These are phyloP conservation scores for Leccinum disarticulatum DNA, from an alignment of 768 basidiomycete genomes.

Conservation along the genomic window DNA sequence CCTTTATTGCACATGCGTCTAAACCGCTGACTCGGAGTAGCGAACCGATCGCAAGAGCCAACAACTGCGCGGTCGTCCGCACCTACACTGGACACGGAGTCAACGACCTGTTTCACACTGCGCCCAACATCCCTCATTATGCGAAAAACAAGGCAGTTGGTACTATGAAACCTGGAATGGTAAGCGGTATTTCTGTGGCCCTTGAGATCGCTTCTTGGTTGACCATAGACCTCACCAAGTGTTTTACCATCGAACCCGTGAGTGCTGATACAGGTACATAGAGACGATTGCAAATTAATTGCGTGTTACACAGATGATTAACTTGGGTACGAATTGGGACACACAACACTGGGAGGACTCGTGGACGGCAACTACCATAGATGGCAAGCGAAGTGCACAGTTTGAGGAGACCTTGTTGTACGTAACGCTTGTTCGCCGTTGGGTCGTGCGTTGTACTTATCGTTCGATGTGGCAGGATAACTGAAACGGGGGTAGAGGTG, in stretches of 20 bases:
- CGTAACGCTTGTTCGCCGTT: conserved; percentile 34
- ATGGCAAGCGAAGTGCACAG: conserved; percentile 91
- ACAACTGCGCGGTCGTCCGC: conserved; percentile 87
- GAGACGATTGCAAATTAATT: conserved; percentile 3
- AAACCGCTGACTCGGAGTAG: conserved; percentile 37
- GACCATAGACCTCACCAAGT: conserved; percentile 32
- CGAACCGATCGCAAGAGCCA: conserved; percentile 81
- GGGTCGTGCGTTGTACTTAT: conserved; percentile 16
- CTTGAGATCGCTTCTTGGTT: conserved; percentile 1
- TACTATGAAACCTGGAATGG: conserved; percentile 93
- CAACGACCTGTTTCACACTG: conserved; percentile 79
- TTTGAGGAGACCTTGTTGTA: conserved; percentile 97
- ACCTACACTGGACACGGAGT: conserved; percentile 92
- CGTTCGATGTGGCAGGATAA: conserved; percentile 56
- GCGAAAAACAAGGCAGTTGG: conserved; percentile 93
- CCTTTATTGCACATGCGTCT: conserved; percentile 12
- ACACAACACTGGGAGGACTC: conserved; percentile 89
- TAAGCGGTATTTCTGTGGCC: conserved; percentile 36
- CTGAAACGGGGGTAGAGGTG: conserved; percentile 87
- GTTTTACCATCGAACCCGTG: conserved; percentile 82
- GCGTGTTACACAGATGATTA: conserved; percentile 73
- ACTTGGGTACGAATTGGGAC: conserved; percentile 76
- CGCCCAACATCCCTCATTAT: conserved; percentile 92
- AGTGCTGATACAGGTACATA: conserved; percentile 18
- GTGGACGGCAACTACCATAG: conserved; percentile 93